Evolutionary conservation across 768 basidiomycete species (phyloP).

Genomic region (Mycena venus): DNA sequence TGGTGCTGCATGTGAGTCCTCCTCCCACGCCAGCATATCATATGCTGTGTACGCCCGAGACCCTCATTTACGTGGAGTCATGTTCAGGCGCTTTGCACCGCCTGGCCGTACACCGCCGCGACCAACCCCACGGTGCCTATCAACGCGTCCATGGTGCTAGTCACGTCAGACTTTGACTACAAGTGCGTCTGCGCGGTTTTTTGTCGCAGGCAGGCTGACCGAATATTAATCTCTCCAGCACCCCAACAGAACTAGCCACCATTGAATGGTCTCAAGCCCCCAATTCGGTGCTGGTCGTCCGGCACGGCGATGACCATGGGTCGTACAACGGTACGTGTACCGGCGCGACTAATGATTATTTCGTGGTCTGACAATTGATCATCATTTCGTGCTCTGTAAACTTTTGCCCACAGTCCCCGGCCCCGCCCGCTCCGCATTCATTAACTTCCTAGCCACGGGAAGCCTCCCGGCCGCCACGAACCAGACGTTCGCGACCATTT

Average conservation of each 20-base stretch:
- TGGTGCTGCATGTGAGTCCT: conserved; percentile 15
- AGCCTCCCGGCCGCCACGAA: conserved; percentile 1
- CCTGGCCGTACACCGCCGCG: conserved; percentile 15
- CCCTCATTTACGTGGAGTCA: background rate
- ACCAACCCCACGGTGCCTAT: conserved; percentile 12
- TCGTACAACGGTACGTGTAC: conserved; percentile 5
- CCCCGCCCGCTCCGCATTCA: conserved; percentile 14
- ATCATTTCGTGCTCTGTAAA: background rate
- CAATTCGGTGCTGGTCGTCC: conserved; percentile 23
- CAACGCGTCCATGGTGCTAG: conserved; percentile 15
- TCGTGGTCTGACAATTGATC: background rate
- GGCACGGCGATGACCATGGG: conserved; percentile 42
- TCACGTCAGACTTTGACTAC: conserved; percentile 26
- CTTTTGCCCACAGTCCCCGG: background rate
- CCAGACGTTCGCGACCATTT: conserved; percentile 17
- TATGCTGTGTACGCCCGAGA: background rate
- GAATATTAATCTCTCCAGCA: background rate
- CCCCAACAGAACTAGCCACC: conserved; percentile 14
- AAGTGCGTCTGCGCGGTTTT: conserved; percentile 4
- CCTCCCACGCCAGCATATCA: background rate
- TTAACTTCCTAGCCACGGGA: conserved; percentile 13
- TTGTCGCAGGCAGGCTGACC: background rate
- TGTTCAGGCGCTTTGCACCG: background rate
- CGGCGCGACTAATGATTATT: background rate
- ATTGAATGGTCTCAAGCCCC: conserved; percentile 3